Percentiles rank a stretch among this genome's conserved stretches.
These are phyloP conservation scores for Colletotrichum aenigma DNA, from an alignment of 2,329 filamentous ascomycete genomes.

Conservation along the genomic window DNA sequence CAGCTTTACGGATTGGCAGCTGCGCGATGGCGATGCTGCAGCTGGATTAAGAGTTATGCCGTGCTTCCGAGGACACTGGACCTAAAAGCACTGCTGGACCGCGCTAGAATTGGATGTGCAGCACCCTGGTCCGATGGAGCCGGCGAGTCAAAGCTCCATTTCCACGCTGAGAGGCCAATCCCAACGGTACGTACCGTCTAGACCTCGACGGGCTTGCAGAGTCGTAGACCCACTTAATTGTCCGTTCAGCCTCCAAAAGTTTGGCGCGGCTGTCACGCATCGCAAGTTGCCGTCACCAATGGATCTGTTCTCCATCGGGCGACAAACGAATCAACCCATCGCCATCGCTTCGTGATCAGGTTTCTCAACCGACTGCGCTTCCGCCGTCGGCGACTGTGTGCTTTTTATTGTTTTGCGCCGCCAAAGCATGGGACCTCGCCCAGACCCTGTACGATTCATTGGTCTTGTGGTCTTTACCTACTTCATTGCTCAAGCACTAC, in stretches of 20 bases:
- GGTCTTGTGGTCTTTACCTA: constrained; percentile 38
- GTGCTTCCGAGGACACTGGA: not conserved
- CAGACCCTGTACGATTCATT: constrained; percentile 41
- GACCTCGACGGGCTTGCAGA: not conserved
- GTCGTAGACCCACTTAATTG: not conserved
- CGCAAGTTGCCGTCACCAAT: constrained; percentile 1
- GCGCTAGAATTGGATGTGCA: not conserved
- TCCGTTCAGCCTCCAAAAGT: constrained; percentile 19
- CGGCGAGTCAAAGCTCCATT: not conserved
- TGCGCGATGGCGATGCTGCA: not conserved
- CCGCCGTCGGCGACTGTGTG: not conserved
- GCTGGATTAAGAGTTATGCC: constrained; percentile 12
- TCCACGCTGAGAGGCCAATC: not conserved
- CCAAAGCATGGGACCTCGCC: constrained; percentile 16
- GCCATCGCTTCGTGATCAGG: not conserved
- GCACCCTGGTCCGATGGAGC: not conserved
- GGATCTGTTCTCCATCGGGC: not conserved
- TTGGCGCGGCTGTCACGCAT: constrained; percentile 16
- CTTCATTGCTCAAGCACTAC: constrained; percentile 34
- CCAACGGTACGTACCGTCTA: not conserved
- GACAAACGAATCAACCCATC: not conserved
- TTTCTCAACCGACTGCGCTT: not conserved
- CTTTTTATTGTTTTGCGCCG: not conserved
- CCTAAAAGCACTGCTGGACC: not conserved
- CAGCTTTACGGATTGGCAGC: not conserved